Evolutionary conservation across 2,329 filamentous ascomycete genomes (phyloP).

Genomic region (Ramichloridium luteum): DNA sequence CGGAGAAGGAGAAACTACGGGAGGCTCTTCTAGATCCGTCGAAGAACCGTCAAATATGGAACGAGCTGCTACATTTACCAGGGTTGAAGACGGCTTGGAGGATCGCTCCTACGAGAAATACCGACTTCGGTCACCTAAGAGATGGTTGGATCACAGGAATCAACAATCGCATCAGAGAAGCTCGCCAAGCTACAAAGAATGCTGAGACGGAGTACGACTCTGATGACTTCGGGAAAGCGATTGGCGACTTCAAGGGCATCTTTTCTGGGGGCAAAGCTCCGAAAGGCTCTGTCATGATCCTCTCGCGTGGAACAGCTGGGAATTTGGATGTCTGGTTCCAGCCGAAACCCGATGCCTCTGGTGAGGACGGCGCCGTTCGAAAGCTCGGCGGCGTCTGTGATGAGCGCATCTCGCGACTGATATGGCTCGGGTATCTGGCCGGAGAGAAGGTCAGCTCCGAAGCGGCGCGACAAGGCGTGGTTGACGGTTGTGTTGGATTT

Average conservation of each 20-base stretch:
- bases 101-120: slow-evolving; percentile 82
- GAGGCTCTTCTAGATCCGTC: slow-evolving; percentile 55
- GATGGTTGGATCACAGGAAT: slow-evolving; percentile 86
- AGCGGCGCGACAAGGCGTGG: slow-evolving; percentile 64
- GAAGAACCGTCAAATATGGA: slow-evolving; percentile 62
- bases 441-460: slow-evolving; percentile 82
- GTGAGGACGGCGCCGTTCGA: slow-evolving; percentile 30
- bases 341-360: slow-evolving; percentile 29
- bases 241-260: slow-evolving; percentile 67
- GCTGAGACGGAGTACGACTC: slow-evolving; percentile 47
- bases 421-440: slow-evolving; percentile 85
- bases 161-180: slow-evolving; percentile 54
- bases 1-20: slow-evolving; percentile 65
- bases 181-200: slow-evolving; percentile 29
- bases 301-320: slow-evolving; percentile 56
- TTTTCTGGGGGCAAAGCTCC: slow-evolving; percentile 68
- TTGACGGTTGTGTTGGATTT: slow-evolving; percentile 78
- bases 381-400: slow-evolving; percentile 62
- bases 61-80: slow-evolving; percentile 51
- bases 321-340: slow-evolving; percentile 56
- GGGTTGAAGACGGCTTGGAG: slow-evolving; percentile 67
- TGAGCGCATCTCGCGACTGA: slow-evolving; percentile 63
- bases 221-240: slow-evolving; percentile 61
- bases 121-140: slow-evolving; percentile 82
- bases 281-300: slow-evolving; percentile 64